phyloP scores from a whole-genome alignment of 2,329 filamentous ascomycete species.

The Cordyceps javanica region DNA sequence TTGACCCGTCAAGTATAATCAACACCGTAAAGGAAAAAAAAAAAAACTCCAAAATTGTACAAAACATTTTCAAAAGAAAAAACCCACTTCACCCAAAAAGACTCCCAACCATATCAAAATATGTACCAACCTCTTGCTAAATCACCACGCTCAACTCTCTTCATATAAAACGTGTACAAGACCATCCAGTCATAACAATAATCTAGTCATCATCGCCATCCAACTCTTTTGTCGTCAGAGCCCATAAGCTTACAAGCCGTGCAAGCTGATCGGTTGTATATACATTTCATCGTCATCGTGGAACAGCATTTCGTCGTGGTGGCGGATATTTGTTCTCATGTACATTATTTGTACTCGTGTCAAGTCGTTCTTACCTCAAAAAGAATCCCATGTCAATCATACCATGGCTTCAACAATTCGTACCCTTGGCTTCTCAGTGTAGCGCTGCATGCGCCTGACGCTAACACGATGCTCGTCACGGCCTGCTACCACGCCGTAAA shows the following conservation, averaged over 20 bases:
- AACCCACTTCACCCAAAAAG: neutral
- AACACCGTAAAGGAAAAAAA: neutral
- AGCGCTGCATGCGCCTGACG: constrained; percentile 38
- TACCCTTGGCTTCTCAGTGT: constrained; percentile 34
- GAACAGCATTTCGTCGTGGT: neutral
- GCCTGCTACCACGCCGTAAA: constrained; percentile 37
- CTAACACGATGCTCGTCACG: constrained; percentile 37
- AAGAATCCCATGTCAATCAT: constrained; percentile 16
- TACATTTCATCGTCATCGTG: neutral
- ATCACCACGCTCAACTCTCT: neutral
- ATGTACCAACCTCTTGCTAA: neutral
- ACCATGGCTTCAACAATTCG: constrained; percentile 22
- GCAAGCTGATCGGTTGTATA: neutral
- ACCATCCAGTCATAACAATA: neutral
- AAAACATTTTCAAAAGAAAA: neutral
- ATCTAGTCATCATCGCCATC: neutral
- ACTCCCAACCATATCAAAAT: neutral
- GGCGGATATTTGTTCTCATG: neutral
- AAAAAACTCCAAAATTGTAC: neutral
- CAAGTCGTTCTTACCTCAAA: neutral
- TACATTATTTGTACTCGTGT: neutral
- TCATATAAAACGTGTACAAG: neutral
- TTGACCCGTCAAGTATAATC: neutral
- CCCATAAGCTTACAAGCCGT: neutral
- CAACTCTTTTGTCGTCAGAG: neutral